These are phyloP conservation scores for Boletus pseudo-olivaceus DNA, from an alignment of 768 basidiomycete genomes.

Conservation along the genomic window DNA sequence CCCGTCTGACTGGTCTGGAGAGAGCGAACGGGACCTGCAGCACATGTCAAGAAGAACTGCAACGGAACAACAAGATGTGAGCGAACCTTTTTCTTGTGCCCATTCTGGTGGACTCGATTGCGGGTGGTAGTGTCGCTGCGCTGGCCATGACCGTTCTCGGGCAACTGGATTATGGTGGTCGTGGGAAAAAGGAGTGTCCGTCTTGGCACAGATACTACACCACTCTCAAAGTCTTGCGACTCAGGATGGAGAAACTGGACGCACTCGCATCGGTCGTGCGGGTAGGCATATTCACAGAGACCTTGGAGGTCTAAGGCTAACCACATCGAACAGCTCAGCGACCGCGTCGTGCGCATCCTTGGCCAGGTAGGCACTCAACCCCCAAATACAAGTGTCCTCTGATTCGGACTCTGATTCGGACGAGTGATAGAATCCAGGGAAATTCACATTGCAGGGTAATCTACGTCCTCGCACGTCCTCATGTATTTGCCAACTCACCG, in stretches of 20 bases:
- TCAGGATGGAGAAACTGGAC: constrained; percentile 49
- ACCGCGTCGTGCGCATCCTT: constrained; percentile 62
- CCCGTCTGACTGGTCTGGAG: constrained; percentile 31
- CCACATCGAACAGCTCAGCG: constrained; percentile 51
- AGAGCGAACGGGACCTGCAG: constrained; percentile 48
- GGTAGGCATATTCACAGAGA: constrained; percentile 33
- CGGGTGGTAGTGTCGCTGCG: constrained; percentile 10
- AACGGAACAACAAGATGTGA: background rate
- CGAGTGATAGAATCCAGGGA: constrained; percentile 70
- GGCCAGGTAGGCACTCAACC: constrained; percentile 56
- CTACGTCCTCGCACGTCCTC: background rate
- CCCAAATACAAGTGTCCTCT: background rate
- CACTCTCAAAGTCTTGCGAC: background rate
- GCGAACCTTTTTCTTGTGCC: constrained; percentile 48
- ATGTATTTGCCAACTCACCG: background rate
- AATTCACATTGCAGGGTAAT: constrained; percentile 82
- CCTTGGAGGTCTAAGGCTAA: background rate
- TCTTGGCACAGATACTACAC: background rate
- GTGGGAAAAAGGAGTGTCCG: constrained; percentile 9
- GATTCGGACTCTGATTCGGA: background rate
- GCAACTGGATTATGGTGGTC: background rate
- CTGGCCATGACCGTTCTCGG: constrained; percentile 37
- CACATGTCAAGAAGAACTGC: background rate
- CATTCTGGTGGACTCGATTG: constrained; percentile 24
- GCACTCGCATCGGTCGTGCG: constrained; percentile 50